phyloP scores from a whole-genome alignment of 1,139 yeast species.

The Spathaspora sp. region DNA sequence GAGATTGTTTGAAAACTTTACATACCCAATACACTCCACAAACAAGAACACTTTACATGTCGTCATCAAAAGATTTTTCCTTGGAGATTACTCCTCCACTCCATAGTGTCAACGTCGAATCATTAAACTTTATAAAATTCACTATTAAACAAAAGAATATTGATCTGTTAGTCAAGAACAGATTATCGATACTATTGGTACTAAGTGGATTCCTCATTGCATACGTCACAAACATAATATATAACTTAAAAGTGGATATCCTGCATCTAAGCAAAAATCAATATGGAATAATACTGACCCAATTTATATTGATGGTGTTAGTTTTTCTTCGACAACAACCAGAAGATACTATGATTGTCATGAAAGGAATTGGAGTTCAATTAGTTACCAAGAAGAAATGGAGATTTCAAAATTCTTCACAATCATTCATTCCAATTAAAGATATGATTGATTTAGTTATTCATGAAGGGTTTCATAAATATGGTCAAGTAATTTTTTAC shows the following conservation, averaged over 20 bases:
- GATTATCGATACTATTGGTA: slow-evolving; percentile 3
- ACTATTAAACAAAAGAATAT: slow-evolving; percentile 12
- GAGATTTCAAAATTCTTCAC: slow-evolving; percentile 23
- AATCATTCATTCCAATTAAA: slow-evolving; percentile 50
- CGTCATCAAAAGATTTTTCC: slow-evolving; percentile 30
- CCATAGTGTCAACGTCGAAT: slow-evolving; percentile 7
- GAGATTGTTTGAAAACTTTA: slow-evolving; percentile 2
- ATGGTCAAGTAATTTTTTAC: slow-evolving; percentile 60
- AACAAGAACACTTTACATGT: slow-evolving; percentile 20
- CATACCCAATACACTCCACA: background rate
- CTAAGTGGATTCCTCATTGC: slow-evolving; percentile 3
- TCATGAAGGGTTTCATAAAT: slow-evolving; percentile 66
- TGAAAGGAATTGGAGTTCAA: slow-evolving; percentile 41
- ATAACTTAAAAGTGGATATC: background rate
- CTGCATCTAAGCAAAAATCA: slow-evolving; percentile 1
- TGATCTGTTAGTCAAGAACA: slow-evolving; percentile 4
- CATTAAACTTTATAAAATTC: slow-evolving; percentile 16
- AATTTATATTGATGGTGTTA: slow-evolving; percentile 1
- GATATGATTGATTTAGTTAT: slow-evolving; percentile 59
- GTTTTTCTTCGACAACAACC: slow-evolving; percentile 22
- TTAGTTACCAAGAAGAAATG: slow-evolving; percentile 27
- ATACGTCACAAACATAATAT: background rate
- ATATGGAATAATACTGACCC: background rate
- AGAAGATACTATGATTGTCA: slow-evolving; percentile 34
- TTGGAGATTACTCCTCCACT: slow-evolving; percentile 28